Base-by-base conservation (phyloP, 768 basidiomycete genomes). In the Lepiota brunneoincarnata region DNA sequence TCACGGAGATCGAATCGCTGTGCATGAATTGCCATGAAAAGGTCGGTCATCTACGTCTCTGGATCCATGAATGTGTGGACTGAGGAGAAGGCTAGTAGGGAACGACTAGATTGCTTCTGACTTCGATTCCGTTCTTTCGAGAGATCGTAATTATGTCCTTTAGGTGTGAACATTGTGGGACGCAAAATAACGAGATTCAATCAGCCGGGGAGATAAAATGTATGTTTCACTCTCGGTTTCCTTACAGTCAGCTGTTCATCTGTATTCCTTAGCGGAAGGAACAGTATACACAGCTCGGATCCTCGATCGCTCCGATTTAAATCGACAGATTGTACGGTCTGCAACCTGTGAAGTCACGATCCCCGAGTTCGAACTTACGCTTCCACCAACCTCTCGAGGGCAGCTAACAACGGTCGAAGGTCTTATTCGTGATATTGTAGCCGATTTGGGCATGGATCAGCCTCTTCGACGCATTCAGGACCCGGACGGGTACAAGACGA, bases 351-450 rank as follows among this genome's bases (percentile, higher is more conserved):
- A 90, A 54, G 79, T 98, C 61, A 65, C 75, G 41, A 87, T 99
- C 53, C 91, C 93, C 17, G 93, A 98, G 67, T 82, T 89, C 61
- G 85, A 93, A 60, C 79, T 99, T 57, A 96, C 93, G 2, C 89
- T 99, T 26, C 97, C 97, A 0, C 76, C 90, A 0, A 82, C 84
- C 9, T 74, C 74, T 6, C 83, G 91, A 14, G 96, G 96, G 9
- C 93, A 97, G 64, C 82, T 99, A 11, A 98, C 96, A n/a, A 99
- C 93, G 2, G 81, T 98, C 44, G 97, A 99, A 68, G 96, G 97
- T 35, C 81, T 98, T 58, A 71, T 99, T 28, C 80, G 87, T 23
- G 87, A 96, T 59, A 84, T 93, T 39, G 73, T 90, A 26, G 71
- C 85, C 0, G 96, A 98, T 72, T 80, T 98, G 37, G 76, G 76